Conservation (phyloP, 208 protist species). For the Trypanosoma grayi region DNA sequence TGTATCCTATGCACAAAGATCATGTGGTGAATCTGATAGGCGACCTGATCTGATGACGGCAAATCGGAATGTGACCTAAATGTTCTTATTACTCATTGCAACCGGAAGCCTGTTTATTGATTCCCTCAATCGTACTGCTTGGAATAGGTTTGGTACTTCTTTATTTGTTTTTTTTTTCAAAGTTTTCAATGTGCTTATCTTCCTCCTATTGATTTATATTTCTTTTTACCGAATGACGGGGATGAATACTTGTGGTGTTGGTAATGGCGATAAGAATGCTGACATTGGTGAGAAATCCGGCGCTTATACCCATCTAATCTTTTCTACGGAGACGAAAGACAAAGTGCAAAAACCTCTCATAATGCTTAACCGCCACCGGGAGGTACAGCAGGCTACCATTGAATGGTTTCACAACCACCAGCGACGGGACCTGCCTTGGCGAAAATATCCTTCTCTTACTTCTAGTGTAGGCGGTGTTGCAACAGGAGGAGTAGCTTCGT, state of each 20-base stretch:
- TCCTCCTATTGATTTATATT: background rate
- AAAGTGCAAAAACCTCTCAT: background rate
- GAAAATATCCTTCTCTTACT: slow-evolving; percentile 24
- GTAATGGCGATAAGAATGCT: background rate
- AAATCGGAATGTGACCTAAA: background rate
- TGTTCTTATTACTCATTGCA: background rate
- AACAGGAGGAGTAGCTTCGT: background rate
- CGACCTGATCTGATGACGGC: background rate
- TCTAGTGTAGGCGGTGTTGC: background rate
- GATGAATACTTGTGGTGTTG: background rate
- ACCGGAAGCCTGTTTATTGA: no score
- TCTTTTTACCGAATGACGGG: background rate
- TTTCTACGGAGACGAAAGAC: slow-evolving; percentile 2
- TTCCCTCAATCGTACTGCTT: no score
- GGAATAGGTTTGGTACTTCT: no score
- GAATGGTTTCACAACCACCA: slow-evolving; percentile 46
- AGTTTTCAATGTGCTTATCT: background rate
- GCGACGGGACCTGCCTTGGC: slow-evolving; percentile 61
- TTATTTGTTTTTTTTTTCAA: background rate
- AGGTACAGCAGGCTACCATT: slow-evolving; percentile 29
- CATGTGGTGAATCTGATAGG: slow-evolving; percentile 6
- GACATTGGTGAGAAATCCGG: background rate
- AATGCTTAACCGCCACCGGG: slow-evolving; percentile 12
- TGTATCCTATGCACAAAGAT: slow-evolving; percentile 18
- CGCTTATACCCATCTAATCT: background rate